Base-by-base conservation (phyloP, 306 rosid species). In the Benincasa hispida region DNA sequence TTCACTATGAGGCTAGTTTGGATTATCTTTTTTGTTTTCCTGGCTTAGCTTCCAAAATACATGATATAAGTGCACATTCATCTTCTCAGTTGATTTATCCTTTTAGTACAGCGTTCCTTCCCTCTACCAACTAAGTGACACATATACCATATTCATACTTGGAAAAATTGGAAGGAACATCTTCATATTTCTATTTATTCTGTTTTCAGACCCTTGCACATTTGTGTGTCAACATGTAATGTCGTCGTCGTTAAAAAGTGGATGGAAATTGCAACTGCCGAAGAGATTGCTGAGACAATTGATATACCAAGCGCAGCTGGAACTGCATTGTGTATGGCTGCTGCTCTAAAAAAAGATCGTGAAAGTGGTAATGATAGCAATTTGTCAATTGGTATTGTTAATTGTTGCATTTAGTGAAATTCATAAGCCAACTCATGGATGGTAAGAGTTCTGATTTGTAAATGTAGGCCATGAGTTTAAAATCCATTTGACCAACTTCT, bases 321-420 rank as follows among this genome's bases (percentile, higher is more conserved):
- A 83, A 92, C 96, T 76, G 95, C 99, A 15, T 83, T 94, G 82
- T 94, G 99, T 83, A 90, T 94, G 96, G 99, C 99, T 19, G 97
- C 99, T 83, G 93, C 93, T 75, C 83, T 95, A 57, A 94, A 94
- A 88, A 94, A 92, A 80, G 96, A 90, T 83, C 99, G 90, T 83
- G 96, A 94, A 86, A 86, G 77, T 82, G 99, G 99, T 94, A 90
- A 84, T 74, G 22, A 53, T 68, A 67, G 58, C 59, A 63, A 68
- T 68, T 67, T 39, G 74, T 67, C 34, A 21, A 67, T 67, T 51
- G 19, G 41, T 67, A 24, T 63, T 68, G 67, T 30, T 30, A 61
- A 75, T 72, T 15, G 76, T 45, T 25, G 53, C 60, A 53, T n/a
- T 15, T 41, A 10, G n/a, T 67, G 72, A 41, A 67, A 67, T 67